These are phyloP conservation scores for Candida suzukii DNA, from an alignment of 805 yeast genomes.

Conservation along the genomic window DNA sequence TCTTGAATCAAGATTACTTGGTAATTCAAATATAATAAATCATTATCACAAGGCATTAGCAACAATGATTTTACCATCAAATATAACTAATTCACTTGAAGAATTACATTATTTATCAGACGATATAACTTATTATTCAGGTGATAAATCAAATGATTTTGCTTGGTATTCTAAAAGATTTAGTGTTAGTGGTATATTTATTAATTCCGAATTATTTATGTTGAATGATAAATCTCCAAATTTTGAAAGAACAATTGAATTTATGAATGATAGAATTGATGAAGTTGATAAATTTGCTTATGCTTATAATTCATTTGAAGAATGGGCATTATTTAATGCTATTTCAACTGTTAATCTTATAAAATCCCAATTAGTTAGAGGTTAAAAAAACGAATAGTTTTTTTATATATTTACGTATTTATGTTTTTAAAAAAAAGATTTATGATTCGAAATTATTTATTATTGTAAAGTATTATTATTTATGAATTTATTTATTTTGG, in stretches of 20 bases:
- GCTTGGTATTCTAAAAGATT: slow-evolving; percentile 91
- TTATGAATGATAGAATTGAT: slow-evolving; percentile 54
- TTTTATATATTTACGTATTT: not conserved
- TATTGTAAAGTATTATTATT: not conserved
- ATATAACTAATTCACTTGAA: slow-evolving; percentile 46
- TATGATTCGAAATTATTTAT: too few relatives aligned
- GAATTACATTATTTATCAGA: slow-evolving; percentile 75
- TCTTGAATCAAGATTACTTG: slow-evolving; percentile 39
- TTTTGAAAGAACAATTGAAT: slow-evolving; percentile 50
- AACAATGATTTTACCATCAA: slow-evolving; percentile 57
- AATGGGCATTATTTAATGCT: slow-evolving; percentile 69
- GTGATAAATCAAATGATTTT: slow-evolving; percentile 72
- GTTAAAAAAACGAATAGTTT: slow-evolving; percentile 31
- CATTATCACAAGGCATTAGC: slow-evolving; percentile 47
- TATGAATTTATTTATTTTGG: not conserved
- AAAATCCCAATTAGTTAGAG: slow-evolving; percentile 62
- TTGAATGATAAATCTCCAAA: slow-evolving; percentile 58
- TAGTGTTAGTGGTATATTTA: slow-evolving; percentile 61
- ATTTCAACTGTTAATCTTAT: slow-evolving; percentile 59
- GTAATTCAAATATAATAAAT: slow-evolving; percentile 40
- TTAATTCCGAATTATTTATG: slow-evolving; percentile 74
- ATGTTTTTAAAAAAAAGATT: too few relatives aligned
- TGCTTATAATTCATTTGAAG: slow-evolving; percentile 58
- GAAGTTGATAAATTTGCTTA: slow-evolving; percentile 49
- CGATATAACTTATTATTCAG: slow-evolving; percentile 74